Base-by-base conservation (phyloP, 768 basidiomycete genomes). In the Pleurotus pulmonarius region DNA sequence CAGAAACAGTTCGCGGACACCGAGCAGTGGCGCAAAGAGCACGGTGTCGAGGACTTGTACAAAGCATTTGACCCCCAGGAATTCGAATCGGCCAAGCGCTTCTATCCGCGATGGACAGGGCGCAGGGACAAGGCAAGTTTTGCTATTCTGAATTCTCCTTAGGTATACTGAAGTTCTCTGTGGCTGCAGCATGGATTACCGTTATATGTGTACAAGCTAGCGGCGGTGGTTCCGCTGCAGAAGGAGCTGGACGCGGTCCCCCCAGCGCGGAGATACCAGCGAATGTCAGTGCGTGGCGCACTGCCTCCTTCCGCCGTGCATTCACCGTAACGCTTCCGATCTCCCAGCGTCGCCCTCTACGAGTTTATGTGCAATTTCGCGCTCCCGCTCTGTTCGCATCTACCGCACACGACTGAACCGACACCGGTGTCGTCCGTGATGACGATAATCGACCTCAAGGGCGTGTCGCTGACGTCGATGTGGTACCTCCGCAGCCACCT, bases 41-140 rank as follows among this genome's bases (percentile, higher is more conserved):
- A 87, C 63, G 67, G 81, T 29, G 83, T 93, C 2, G 77, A 82
- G 26, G 73, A 75, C n/a, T 72, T 92, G 11, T 92, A 83, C 67
- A 73, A 76, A 4, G 74, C 75, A 2, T 86, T 90, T 60, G 77
- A 79, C 18, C 52, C 71, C 0, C 76, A 76, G 6, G 91, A 92
- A 60, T 76, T 91, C 54, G 82, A 86, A 65, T 63, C 65, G 8
- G 67, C 85, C 0, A 79, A 80, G 62, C 72, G 77, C 49, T 88
- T 85, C 59, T 94, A 92, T 70, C 89, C 90, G 1, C 78, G 87
- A 29, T 92, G 88, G 88, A 92, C 88, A 0, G 91, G 90, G 0
- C 75, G 86, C 45, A 73, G 89, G 60, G 87, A 91, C 66, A 89
- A 87, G 74, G 90, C 86, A 61, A 2, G 73, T 60, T 29, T 22